phyloP scores from a whole-genome alignment of 257 asterid genomes.

The Gentiana straminea region DNA sequence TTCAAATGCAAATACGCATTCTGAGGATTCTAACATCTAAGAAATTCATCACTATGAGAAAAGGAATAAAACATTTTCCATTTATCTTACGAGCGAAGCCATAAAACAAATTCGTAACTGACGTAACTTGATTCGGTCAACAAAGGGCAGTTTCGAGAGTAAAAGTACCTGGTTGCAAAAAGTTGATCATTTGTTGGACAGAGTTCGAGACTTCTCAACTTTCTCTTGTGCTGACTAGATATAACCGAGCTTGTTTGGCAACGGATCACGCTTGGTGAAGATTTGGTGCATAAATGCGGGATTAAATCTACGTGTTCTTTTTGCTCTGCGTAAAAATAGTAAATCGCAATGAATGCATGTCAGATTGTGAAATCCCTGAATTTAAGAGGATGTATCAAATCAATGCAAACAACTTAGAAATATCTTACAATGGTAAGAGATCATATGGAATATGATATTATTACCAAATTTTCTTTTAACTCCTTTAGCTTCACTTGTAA shows the following conservation, averaged over 20 bases:
- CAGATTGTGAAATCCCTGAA: not conserved
- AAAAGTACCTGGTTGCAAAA: slow-evolving; percentile 32
- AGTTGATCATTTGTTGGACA: slow-evolving; percentile 42
- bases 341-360: not conserved
- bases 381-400: not conserved
- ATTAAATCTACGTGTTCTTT: slow-evolving; percentile 34
- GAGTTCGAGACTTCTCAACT: slow-evolving; percentile 36
- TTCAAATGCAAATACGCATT: too few relatives aligned
- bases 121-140: too few relatives aligned
- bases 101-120: too few relatives aligned
- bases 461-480: slow-evolving; percentile 30
- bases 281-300: slow-evolving; percentile 17
- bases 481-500: slow-evolving; percentile 21
- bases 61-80: too few relatives aligned
- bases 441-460: slow-evolving; percentile 4
- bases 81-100: too few relatives aligned
- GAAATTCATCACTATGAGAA: too few relatives aligned
- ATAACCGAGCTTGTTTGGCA: slow-evolving; percentile 26
- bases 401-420: not conserved
- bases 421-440: not conserved
- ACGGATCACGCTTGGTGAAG: slow-evolving; percentile 23
- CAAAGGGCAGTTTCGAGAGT: slow-evolving; percentile 3
- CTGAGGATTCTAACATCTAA: too few relatives aligned
- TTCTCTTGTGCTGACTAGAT: slow-evolving; percentile 46
- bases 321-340: slow-evolving; percentile 18